Base-by-base conservation (phyloP, 805 yeast species). In the Barnettozyma sucrosica region DNA sequence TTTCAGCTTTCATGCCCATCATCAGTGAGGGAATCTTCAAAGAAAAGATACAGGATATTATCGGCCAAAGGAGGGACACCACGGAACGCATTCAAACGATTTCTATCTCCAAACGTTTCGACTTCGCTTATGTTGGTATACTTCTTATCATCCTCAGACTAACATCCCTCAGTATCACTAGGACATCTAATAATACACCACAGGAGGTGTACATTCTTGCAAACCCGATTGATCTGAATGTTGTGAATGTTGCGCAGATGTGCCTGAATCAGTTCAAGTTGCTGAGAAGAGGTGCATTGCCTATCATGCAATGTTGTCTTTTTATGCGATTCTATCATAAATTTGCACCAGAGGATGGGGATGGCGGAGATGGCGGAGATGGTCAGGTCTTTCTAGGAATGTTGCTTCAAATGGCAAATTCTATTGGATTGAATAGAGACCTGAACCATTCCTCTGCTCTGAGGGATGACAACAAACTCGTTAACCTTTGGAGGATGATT, bases 271-370 rank as follows among this genome's bases (percentile, higher is more conserved):
- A 77, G 52, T 80, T 80, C 61, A 74, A 74, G 41, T 49, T 80
- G 25, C 55, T 77, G 38, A 62, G 78, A 50, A 64, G 72, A 49
- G 70, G 77, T 33, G 74, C 79, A 18, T 54, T 81, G 24, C 69
- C 75, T 0, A 68, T 80, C 19, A 64, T 81, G 49, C 85, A 80
- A 57, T 75, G 80, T 51, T 74, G 80, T 7, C 48, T 79, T 45
- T 65, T 75, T 50, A 69, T 77, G 66, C 69, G 78, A 50, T 61
- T 74, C 38, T 83, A 81, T 64, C 74, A 71, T 52, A 72, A 68
- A 50, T 69, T 72, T 51, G 76, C 84, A 10, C 83, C 85, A 1
- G 83, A 81, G 51, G 81, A 76, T 51, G 76, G 76, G 20, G 81
- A 77, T 57, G 76, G 78, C 9, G 66, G 69, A 6, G 85, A 78